These are phyloP conservation scores for Suhomyces xylopsoci DNA, from an alignment of 805 yeast species.

Conservation along the genomic window DNA sequence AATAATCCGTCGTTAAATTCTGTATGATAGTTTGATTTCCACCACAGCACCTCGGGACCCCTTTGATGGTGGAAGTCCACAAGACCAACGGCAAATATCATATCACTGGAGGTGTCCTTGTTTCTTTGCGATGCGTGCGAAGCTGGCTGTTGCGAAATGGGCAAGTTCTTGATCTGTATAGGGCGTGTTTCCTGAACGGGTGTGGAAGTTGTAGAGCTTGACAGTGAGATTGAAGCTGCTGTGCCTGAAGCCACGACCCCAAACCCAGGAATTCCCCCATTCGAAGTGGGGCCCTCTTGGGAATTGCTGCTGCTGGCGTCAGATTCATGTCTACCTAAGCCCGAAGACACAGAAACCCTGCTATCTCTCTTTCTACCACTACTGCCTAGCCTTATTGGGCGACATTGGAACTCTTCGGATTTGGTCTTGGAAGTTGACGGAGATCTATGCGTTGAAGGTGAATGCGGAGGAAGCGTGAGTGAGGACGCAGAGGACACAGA, in stretches of 20 bases:
- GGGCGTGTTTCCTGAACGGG: conserved; percentile 12
- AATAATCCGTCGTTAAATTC: conserved; percentile 48
- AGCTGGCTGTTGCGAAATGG: conserved; percentile 22
- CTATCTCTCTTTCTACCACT: conserved; percentile 6
- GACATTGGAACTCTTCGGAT: conserved; percentile 33
- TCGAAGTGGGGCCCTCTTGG: neutral
- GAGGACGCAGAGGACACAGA: conserved; percentile 7
- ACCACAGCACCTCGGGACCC: conserved; percentile 94
- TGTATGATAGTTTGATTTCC: conserved; percentile 52
- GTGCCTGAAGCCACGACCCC: neutral
- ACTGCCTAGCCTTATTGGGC: conserved; percentile 34
- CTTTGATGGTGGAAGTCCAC: conserved; percentile 89
- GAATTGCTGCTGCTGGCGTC: conserved; percentile 4
- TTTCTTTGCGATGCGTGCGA: conserved; percentile 19
- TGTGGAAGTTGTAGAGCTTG: neutral
- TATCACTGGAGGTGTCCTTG: conserved; percentile 23
- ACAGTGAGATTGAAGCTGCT: neutral
- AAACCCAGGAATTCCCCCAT: neutral
- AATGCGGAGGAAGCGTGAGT: conserved; percentile 1
- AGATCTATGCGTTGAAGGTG: conserved; percentile 3
- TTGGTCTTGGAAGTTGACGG: conserved; percentile 4
- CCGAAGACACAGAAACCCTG: conserved; percentile 2
- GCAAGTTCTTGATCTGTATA: conserved; percentile 37
- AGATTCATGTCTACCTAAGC: neutral
- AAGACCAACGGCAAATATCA: conserved; percentile 79